Evolutionary conservation across 1,139 yeast genomes (phyloP), one percentile per base, ranked within the genome.

Genomic region (Suhomyces kunorum): DNA sequence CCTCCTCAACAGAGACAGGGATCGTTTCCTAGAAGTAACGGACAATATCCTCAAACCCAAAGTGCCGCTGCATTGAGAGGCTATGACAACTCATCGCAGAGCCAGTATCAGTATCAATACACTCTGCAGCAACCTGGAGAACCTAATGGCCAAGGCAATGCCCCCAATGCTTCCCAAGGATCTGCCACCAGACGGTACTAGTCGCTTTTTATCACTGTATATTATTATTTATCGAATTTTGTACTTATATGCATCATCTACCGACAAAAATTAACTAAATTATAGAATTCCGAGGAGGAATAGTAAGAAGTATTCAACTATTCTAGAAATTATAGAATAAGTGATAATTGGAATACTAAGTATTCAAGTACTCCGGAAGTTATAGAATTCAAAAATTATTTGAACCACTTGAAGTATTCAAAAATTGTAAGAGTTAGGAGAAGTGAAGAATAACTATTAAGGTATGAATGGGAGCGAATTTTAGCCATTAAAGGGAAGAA

Each of bases 1-100:
- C 38, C 31, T 19, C 45, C 18, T 36, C 47, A 35, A n/a, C 51
- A 48, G 29, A 45, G 45, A 33, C 48, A 36, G 19, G 43, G 40
- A 4, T 47, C 39, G 9, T 43, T 43, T 22, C 48, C 48, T 5
- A 38, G 45, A 22, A 40, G 38, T 28, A 40, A 30, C 11, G 46
- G 46, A 4, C 39, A 22, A 14, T 33, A 34, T 6, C 38, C 34
- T 14, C 36, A 39, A 18, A 28, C 33, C 18, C 42, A 36, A 34
- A 42, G 40, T 32, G 42, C 43, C 3, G 38, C 42, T 16, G 31
- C 38, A 8, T 34, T 39, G 32, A 42, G 47, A 35, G 43, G 44
- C 3, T 46, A 42, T 17, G 44, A 39, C 7, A 20, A 40, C n/a
- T 42, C 38, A 11, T 51, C 45, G 32, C 49, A 36, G 29, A 44